Evolutionary conservation across 148 eudicot genomes (phyloP).

Genomic region (Arbutus unedo): DNA sequence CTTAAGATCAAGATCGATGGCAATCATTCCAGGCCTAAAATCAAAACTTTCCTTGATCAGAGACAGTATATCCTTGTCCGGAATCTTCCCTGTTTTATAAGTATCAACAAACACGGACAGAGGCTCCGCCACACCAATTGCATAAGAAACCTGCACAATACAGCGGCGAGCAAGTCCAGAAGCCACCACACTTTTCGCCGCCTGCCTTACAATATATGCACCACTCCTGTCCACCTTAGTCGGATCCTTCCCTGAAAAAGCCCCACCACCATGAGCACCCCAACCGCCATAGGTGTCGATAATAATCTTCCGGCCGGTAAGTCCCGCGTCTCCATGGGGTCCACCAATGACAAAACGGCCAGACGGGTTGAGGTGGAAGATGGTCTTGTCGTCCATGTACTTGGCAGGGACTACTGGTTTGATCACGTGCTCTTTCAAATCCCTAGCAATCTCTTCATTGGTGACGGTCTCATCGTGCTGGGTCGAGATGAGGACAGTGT

Average conservation of each 20-base stretch:
- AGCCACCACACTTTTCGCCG: constrained; percentile 50
- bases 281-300: constrained; percentile 47
- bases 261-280: constrained; percentile 49
- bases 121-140: constrained; percentile 49
- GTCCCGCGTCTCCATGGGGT: constrained; percentile 50
- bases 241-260: constrained; percentile 43
- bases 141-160: constrained; percentile 51
- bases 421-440: constrained; percentile 49
- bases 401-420: constrained; percentile 43
- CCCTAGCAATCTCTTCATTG: constrained; percentile 33
- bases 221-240: constrained; percentile 49
- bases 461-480: constrained; percentile 50
- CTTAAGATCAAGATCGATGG: constrained; percentile 41
- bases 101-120: constrained; percentile 46
- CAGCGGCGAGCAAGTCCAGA: constrained; percentile 52
- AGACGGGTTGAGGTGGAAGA: constrained; percentile 50
- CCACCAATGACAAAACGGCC: constrained; percentile 50
- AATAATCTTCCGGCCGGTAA: constrained; percentile 44
- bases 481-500: constrained; percentile 52
- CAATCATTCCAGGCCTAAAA: constrained; percentile 51
- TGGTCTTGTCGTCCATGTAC: constrained; percentile 46
- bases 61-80: constrained; percentile 37
- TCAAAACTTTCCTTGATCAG: constrained; percentile 46
- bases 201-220: constrained; percentile 46
- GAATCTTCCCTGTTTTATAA: constrained; percentile 43